Conservation (phyloP, 164 flowering plant genomes). For the Vitis vinifera region DNA sequence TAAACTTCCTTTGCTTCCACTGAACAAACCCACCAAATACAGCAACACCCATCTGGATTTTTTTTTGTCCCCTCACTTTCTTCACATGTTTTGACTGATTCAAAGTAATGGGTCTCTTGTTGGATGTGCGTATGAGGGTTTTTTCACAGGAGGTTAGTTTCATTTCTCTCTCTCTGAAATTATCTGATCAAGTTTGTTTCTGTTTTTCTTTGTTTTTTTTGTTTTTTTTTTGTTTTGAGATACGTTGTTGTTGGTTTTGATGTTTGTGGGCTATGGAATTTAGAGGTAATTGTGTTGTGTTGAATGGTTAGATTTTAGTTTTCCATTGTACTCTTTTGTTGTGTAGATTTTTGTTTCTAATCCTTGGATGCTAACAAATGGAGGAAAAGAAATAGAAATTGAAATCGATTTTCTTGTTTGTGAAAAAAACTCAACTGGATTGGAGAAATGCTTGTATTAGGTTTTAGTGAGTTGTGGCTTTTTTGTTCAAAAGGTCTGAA, state of each 20-base stretch:
- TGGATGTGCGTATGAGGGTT: slow-evolving; percentile 8
- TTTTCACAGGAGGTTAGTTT: slow-evolving; percentile 15
- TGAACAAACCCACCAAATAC: not conserved
- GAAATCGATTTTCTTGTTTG: too few species aligned
- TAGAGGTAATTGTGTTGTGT: slow-evolving; percentile 1
- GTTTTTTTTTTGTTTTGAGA: not conserved
- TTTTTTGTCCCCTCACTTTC: not conserved
- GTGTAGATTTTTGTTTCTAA: not conserved
- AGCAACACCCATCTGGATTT: slow-evolving; percentile 10
- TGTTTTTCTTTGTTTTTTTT: not conserved
- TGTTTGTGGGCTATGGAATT: not conserved
- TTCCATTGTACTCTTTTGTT: not conserved
- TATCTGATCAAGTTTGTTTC: too few species aligned
- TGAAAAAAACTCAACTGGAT: not conserved
- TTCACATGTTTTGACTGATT: slow-evolving; percentile 12
- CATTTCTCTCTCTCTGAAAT: not conserved
- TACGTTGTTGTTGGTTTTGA: not conserved
- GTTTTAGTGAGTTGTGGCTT: not conserved
- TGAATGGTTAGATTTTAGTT: slow-evolving; percentile 7
- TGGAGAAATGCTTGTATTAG: not conserved
- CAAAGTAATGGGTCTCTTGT: slow-evolving; percentile 16
- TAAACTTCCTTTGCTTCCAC: not conserved
- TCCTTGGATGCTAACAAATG: not conserved
- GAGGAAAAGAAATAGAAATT: not conserved
- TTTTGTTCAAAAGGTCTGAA: not conserved